Conservation (phyloP, 202 grass and related monocot genomes). For the Setaria viridis region DNA sequence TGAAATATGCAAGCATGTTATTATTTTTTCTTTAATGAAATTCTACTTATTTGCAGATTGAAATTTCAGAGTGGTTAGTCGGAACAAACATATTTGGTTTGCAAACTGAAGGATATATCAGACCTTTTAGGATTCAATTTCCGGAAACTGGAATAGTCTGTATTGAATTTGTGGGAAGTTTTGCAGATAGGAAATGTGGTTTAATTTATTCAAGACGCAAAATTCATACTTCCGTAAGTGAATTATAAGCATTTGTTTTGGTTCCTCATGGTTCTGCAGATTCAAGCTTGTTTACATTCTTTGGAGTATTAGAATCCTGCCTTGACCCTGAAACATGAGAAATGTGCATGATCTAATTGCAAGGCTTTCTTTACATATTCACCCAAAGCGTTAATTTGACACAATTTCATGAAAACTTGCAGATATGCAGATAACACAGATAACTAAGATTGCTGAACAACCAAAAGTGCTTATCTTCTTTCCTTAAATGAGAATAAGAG, state of each 20-base stretch:
- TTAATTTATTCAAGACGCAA: not conserved
- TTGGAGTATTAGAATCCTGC: not conserved
- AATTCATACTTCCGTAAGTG: not conserved
- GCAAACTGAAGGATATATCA: not conserved
- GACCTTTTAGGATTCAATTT: not conserved
- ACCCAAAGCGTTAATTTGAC: not conserved
- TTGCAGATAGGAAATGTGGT: not conserved
- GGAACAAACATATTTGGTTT: not conserved
- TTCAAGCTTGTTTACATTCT: conserved; percentile 5
- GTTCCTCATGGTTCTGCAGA: not conserved
- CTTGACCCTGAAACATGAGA: not conserved
- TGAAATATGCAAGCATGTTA: not conserved
- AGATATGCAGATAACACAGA: not conserved
- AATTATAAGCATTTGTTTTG: not conserved
- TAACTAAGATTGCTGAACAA: not conserved
- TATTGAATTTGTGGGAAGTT: not conserved
- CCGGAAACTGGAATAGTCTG: not conserved
- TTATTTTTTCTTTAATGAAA: not conserved
- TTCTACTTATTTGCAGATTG: conserved; percentile 5
- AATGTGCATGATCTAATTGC: not conserved
- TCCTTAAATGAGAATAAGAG: not conserved
- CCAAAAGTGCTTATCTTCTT: not conserved
- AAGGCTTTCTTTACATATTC: not conserved
- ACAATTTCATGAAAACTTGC: not conserved
- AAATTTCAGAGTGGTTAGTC: not conserved